Conservation (phyloP, 208 protist species). For the Plasmodiophora brassicae region DNA sequence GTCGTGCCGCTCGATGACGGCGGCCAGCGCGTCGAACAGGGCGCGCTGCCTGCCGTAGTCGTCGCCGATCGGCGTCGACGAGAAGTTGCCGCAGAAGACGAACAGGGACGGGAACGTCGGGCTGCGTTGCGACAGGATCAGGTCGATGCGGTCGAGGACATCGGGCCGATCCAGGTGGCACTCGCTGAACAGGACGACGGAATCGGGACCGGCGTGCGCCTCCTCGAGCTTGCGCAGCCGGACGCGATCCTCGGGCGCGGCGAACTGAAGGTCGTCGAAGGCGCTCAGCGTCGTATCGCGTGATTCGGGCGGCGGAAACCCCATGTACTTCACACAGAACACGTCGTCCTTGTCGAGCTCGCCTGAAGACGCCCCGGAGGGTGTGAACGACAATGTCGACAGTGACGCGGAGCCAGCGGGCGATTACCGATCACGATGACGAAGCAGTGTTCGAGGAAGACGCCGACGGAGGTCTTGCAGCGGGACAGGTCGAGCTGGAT, state of each 20-base stretch:
- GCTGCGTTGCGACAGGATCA: neutral
- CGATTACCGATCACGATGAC: slow-evolving; percentile 14
- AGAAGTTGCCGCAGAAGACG: slow-evolving; percentile 40
- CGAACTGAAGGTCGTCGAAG: neutral
- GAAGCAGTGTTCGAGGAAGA: slow-evolving; percentile 29
- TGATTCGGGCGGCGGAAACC: slow-evolving; percentile 30
- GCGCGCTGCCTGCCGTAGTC: neutral
- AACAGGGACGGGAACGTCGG: neutral
- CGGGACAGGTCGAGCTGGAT: slow-evolving; percentile 29
- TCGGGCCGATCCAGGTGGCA: slow-evolving; percentile 18
- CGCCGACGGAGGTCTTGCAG: neutral
- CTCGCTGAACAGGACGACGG: neutral
- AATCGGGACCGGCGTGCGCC: neutral
- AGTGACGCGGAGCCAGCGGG: too few species aligned
- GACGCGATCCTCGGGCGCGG: too few species aligned
- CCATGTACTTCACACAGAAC: neutral
- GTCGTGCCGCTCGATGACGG: slow-evolving; percentile 10
- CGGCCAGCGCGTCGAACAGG: slow-evolving; percentile 43
- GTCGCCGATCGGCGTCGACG: neutral
- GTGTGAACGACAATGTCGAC: too few species aligned
- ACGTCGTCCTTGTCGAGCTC: neutral
- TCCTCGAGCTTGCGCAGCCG: too few species aligned
- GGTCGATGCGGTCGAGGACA: neutral
- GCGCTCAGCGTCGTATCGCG: neutral
- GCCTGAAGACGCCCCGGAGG: too few species aligned